Evolutionary conservation across 257 asterid species (phyloP).

Genomic region (Rhazya stricta): DNA sequence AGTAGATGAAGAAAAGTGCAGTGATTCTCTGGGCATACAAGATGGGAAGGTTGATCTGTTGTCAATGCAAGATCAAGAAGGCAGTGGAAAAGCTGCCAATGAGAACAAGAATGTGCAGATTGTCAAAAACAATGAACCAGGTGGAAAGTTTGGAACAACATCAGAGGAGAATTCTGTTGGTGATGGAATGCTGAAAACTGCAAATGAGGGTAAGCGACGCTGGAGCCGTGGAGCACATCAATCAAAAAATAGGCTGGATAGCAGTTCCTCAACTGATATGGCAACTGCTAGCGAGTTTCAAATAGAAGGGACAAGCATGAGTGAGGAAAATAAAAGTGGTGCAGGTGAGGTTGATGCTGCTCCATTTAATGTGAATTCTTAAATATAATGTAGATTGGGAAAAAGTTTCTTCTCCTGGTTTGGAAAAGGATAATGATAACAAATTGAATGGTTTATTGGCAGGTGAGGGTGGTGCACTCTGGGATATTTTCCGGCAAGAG

Average conservation of each 20-base stretch:
- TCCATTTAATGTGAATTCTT: conserved; percentile 5
- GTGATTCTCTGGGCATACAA: conserved; percentile 14
- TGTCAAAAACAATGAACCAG: conserved; percentile 8
- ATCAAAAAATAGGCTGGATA: conserved; percentile 1
- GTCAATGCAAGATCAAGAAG: conserved; percentile 11
- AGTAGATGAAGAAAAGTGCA: conserved; percentile 6
- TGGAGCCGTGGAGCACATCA: neutral
- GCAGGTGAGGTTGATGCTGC: conserved; percentile 16
- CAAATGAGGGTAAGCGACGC: neutral
- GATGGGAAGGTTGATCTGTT: conserved; percentile 8
- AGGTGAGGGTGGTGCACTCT: conserved; percentile 61
- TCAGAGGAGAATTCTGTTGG: conserved; percentile 5
- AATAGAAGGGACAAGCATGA: conserved; percentile 5
- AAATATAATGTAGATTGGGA: neutral
- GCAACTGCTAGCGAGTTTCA: conserved; percentile 1
- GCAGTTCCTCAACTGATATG: conserved; percentile 3
- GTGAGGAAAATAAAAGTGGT: conserved; percentile 15
- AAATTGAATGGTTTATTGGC: conserved; percentile 15
- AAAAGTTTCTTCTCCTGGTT: conserved; percentile 12
- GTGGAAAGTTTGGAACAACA: conserved; percentile 7
- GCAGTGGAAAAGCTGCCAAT: conserved; percentile 14
- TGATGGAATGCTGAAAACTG: conserved; percentile 9
- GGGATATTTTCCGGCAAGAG: conserved; percentile 76
- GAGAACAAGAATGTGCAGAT: neutral
- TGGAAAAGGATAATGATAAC: conserved; percentile 4